Evolutionary conservation across 495 filamentous ascomycete genomes (phyloP), one percentile per base, ranked within the genome.

Genomic region (Aspergillus nanangensis): DNA sequence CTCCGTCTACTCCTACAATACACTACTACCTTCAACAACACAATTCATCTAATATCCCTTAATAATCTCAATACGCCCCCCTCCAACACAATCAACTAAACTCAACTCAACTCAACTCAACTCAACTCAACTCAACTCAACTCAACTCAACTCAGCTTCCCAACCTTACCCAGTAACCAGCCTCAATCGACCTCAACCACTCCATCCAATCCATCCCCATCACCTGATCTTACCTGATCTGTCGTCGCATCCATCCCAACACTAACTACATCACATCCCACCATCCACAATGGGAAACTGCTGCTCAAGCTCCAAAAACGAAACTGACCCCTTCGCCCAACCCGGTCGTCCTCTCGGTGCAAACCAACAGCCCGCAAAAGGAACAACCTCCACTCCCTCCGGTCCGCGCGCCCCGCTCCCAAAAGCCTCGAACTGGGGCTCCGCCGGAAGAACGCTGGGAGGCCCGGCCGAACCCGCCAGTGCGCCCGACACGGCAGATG

Each of bases 221-320:
- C 37, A 10, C 37, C 20, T 32, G 10, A 2, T 14, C 10, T 4
- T 1, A 10, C 4, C 29, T 14, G 14, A 32, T 32, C 29, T 14
- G 29, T 32, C 33, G 22, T n/a, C 40, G 20, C 36, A 24, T n/a
- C 14, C 29, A 24, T 40, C 15, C 35, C 20, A 35, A 23, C 29
- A 14, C 38, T 3, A 41, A 38, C 22, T 35, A n/a, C n/a, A n/a
- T n/a, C n/a, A n/a, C n/a, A n/a, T 5, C 31, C 20, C 13, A 36
- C 22, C 29, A 41, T 24, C 8, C 32, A 75, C 34, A 45, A 89
- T 91, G 87, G 87, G 87, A 33, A 87, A 83, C 57, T 70, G 85
- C 59, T 91, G 85, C 68, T 80, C 84, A 57, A 81, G 83, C 56
- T 67, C 74, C 32, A 69, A 77, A n/a, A 70, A 76, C 48, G 71